Evolutionary conservation across 257 asterid genomes (phyloP), one percentile per base, ranked within the genome.

Genomic region (Scutellaria galericulata): DNA sequence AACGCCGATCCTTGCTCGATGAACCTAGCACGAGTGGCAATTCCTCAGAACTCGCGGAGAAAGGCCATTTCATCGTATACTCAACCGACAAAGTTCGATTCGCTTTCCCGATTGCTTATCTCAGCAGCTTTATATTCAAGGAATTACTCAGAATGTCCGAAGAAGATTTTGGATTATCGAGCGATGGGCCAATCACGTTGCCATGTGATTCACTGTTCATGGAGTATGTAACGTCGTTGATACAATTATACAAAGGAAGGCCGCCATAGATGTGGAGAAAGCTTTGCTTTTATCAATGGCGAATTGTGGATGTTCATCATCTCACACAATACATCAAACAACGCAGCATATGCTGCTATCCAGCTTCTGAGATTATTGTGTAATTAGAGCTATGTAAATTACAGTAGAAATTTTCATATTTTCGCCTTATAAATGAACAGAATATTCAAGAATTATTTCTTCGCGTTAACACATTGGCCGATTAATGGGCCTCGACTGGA

Each of bases 31-130:
- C 65, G 13, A 58, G 48, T 14, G 68, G 58, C 40, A 39, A 13
- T 15, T 63, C 41, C 13, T 7, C 5, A 9, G 71, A 48, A 24
- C 7, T 47, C 7, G 68, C 77, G 14, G 68, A 60, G 14, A 85
- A 79, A 61, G 89, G 89, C n/a, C 68, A 80, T 56, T 75, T 84
- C 70, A 56, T 77, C 1, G 66, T 81, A 12, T 81, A 79, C 47
- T 70, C 86, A 15, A n/a, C 14, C 18, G 85, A 84, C 57, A 40
- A 77, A 56, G 59, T 65, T 13, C 68, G 82, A 53, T 84, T 74
- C 40, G 59, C 77, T 0, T 47, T 82, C 59, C 87, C 82, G 0
- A 53, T 85, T 7, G 6, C 52, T 40, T 74, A 76, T 14, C 83
- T 84, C 12, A 61, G 64, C 74, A 65, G 76, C 0, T 47, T 1